A percentile compares a stretch with the other conserved stretches of the same genome.
Evolutionary conservation across 78 protist genomes (phyloP).

Genomic region (Pigoraptor vietnamica): DNA sequence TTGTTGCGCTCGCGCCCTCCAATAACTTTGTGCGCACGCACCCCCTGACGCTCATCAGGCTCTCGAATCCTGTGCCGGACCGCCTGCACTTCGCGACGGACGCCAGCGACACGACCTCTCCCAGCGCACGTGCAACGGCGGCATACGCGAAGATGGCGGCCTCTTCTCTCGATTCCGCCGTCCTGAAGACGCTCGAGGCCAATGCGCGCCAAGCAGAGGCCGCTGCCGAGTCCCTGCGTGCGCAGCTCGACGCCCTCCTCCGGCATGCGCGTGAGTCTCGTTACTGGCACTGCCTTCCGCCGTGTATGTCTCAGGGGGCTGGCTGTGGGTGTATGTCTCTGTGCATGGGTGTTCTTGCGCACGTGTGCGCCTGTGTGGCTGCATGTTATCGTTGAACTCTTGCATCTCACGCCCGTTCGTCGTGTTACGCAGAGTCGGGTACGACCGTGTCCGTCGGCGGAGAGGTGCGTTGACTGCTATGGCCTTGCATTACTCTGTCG

Average conservation of each 20-base stretch:
- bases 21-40: background rate
- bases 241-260: background rate
- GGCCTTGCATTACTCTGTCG: too few species aligned
- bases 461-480: too few species aligned
- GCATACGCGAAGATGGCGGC: background rate
- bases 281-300: background rate
- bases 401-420: background rate
- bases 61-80: background rate
- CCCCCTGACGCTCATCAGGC: background rate
- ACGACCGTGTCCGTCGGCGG: background rate
- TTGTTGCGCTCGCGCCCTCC: background rate
- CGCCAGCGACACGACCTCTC: background rate
- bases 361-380: background rate
- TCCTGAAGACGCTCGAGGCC: background rate
- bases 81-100: too few species aligned
- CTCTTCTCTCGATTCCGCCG: background rate
- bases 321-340: background rate
- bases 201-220: background rate
- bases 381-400: background rate
- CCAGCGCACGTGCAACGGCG: background rate
- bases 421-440: background rate
- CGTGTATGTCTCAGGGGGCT: background rate
- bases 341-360: background rate
- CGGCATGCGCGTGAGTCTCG: background rate
- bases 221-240: background rate